phyloP scores from a whole-genome alignment of 1,284 basidiomycete species.

The Neonothopanus nambi region DNA sequence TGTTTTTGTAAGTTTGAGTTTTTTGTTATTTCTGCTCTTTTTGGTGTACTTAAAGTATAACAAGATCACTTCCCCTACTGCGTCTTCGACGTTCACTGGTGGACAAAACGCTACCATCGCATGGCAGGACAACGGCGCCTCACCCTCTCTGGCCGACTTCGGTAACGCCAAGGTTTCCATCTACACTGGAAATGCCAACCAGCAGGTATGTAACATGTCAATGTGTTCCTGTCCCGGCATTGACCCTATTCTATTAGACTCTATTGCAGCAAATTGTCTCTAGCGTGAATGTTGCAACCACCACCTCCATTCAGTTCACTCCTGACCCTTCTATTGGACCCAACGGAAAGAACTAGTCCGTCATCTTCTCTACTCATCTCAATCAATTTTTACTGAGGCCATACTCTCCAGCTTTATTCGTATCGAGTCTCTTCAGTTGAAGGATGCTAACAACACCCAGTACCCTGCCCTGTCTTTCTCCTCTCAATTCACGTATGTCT shows the following conservation, averaged over 20 bases:
- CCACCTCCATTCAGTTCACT: constrained; percentile 53
- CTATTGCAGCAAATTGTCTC: constrained; percentile 62
- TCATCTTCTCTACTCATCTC: constrained; percentile 6
- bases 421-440: constrained; percentile 57
- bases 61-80: constrained; percentile 64
- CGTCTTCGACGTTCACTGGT: constrained; percentile 51
- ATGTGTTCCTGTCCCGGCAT: not conserved
- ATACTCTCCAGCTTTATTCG: constrained; percentile 64
- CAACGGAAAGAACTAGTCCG: constrained; percentile 60
- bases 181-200: constrained; percentile 61
- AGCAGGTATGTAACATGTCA: constrained; percentile 52
- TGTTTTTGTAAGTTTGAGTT: constrained; percentile 51
- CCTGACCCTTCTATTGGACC: constrained; percentile 65
- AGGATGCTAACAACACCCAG: constrained; percentile 49
- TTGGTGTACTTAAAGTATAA: not conserved
- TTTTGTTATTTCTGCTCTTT: not conserved
- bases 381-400: not conserved
- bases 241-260: constrained; percentile 45
- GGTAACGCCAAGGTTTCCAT: constrained; percentile 66
- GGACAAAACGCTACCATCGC: constrained; percentile 59
- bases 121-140: constrained; percentile 68
- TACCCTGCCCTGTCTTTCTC: constrained; percentile 76
- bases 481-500: constrained; percentile 68
- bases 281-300: constrained; percentile 62
- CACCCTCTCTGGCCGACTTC: constrained; percentile 58